Evolutionary conservation across 257 asterid species (phyloP), one percentile per base, ranked within the genome.

Genomic region (Solanum neorickii): DNA sequence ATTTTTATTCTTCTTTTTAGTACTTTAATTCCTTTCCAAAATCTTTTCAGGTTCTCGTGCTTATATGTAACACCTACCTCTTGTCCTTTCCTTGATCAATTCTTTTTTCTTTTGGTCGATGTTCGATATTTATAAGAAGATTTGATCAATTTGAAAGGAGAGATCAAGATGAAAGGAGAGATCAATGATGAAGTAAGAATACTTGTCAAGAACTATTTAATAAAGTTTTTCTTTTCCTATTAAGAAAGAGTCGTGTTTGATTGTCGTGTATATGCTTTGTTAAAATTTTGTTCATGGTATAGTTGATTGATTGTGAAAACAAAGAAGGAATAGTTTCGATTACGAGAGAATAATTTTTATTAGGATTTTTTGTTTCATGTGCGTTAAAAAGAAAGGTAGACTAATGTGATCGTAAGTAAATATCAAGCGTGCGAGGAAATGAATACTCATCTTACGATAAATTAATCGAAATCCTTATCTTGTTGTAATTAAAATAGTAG

Each of bases 1-100:
- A 7, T 33, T 83, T n/a, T 83, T 59, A 56, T 83, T 83, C 86
- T 59, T 74, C 82, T 83, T 60, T 83, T 31, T 37, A 27, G 12
- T 20, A 25, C 47, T 83, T 60, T 29, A 25, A 52, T 18, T 49
- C n/a, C 74, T 52, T 62, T 83, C 31, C 52, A 27, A 39, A 83
- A 56, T 83, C 73, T 78, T 78, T 78, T 46, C 84, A 46, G 65
- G 25, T 46, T 46, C 41, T 78, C 84, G 84, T 78, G 84, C 41
- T 78, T 78, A 78, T 46, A 44, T 25, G 39, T 35, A 78, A 16
- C 84, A 44, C 27, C 9, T 78, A 78, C 15, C 84, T 78, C 31
- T 39, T 74, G 52, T 74, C 82, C 82, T 74, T 39, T 21, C 49
- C 29, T 10, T 20, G 3, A 20, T 37, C 6, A 5, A 14, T 14